Base-by-base conservation (phyloP, 768 basidiomycete genomes). In the Pleurotus djamor region DNA sequence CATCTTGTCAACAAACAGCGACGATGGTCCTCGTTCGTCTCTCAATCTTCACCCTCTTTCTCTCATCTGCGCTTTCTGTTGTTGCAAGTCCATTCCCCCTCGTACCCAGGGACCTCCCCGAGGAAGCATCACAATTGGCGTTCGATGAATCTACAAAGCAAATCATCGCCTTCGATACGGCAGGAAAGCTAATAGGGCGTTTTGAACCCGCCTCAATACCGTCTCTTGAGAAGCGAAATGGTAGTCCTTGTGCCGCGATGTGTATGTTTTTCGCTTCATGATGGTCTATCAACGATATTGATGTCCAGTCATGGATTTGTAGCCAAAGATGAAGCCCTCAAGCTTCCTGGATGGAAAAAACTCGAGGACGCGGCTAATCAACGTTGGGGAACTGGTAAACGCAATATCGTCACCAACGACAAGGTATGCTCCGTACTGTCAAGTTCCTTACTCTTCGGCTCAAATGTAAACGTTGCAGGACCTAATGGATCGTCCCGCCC, bases 381-480 rank as follows among this genome's bases (percentile, higher is more conserved):
- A 21, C 49, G 51, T 51, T 59, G 58, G 58, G 58, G 58, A 5
- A 59, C 5, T 10, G 48, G 48, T 17, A 43, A 17, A 4, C 50
- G 50, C 4, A 59, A 59, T 16, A 51, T 59, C 16, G 58, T 59
- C 16, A 59, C 58, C 16, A 59, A 59, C 35, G 58, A 59, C 36
- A 59, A 50, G 49, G 49, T 50, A 50, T 8, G 49, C 49, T 9
- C 49, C 16, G 1, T 33, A 33, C 7, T 7, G 12, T 35, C 9
- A 6, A 12, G 8, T 48, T 48, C 13, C 9, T 8, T 48, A 17
- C 8, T 28, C 21, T 48, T 47, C 45, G 45, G 3, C 13, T 47
- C 45, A 3, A 8, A 47, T 50, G 34, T 50, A 7, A 2, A 33
- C 13, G 49, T 33, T 33, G 1, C 28, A 59, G 28, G 58, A 59